A percentile compares a stretch with the other conserved stretches of the same genome.
Conservation (phyloP, 2,329 filamentous ascomycete species). For the Pseudogymnoascus verrucosus region DNA sequence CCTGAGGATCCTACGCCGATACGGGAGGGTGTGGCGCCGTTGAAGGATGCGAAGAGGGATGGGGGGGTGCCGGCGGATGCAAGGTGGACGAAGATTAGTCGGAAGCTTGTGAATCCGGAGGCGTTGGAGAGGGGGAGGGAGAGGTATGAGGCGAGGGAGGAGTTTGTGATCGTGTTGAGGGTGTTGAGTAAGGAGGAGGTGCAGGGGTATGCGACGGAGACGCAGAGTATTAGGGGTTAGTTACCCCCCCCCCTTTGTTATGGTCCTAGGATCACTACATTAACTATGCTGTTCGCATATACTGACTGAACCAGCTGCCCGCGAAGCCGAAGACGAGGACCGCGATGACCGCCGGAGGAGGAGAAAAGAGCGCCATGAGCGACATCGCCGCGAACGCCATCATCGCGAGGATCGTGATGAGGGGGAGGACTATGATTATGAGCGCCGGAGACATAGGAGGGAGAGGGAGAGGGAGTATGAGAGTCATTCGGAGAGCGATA, state of each 20-base stretch:
- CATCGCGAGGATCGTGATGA: conserved; percentile 16
- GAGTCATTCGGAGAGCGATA: conserved; percentile 20
- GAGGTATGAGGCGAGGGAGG: conserved; percentile 82
- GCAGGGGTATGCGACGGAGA: conserved; percentile 74
- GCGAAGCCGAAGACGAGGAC: conserved; percentile 25
- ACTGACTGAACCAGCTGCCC: conserved; percentile 11
- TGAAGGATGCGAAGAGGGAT: conserved; percentile 75
- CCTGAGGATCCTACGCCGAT: conserved; percentile 79
- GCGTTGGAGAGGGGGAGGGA: conserved; percentile 82
- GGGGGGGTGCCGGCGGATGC: conserved; percentile 72
- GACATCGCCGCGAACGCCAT: conserved; percentile 24
- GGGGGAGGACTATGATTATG: conserved; percentile 13
- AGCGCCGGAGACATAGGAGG: conserved; percentile 8
- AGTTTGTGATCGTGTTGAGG: conserved; percentile 86
- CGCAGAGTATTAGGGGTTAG: conserved; percentile 71
- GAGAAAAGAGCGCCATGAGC: conserved; percentile 26
- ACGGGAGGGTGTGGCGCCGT: conserved; percentile 84
- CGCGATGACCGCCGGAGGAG: conserved; percentile 21
- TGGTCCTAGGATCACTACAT: neutral
- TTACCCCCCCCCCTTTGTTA: conserved; percentile 12
- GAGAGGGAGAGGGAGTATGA: neutral
- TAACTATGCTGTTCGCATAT: neutral
- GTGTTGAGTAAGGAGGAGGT: conserved; percentile 87
- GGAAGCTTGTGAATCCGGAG: conserved; percentile 81
- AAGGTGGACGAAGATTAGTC: conserved; percentile 88